A percentile compares a stretch with the other conserved stretches of the same genome.
These are phyloP conservation scores for Gremmenia infestans DNA, from an alignment of 2,329 filamentous ascomycete genomes.

Conservation along the genomic window DNA sequence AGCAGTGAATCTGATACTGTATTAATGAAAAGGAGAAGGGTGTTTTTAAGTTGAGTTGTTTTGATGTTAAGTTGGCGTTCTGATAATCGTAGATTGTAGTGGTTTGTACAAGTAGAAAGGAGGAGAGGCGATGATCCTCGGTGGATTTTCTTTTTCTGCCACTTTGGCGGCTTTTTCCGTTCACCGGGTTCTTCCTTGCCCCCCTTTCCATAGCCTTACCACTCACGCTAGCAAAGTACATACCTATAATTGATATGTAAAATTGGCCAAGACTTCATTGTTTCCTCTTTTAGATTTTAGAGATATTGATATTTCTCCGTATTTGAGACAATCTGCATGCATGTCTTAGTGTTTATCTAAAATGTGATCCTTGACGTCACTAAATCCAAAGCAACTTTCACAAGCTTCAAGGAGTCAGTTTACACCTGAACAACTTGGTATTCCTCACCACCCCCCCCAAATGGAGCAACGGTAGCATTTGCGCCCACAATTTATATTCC, in stretches of 20 bases:
- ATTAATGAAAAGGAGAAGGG: background rate
- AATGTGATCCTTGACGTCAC: conserved; percentile 3
- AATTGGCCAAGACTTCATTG: background rate
- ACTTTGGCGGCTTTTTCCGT: background rate
- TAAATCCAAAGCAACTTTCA: background rate
- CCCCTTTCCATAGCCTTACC: background rate
- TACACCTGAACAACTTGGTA: background rate
- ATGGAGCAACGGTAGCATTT: conserved; percentile 26
- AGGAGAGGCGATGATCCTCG: background rate
- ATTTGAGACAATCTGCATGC: background rate
- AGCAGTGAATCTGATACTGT: background rate
- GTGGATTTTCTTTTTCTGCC: conserved; percentile 7
- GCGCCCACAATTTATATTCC: background rate
- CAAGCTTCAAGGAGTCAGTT: background rate
- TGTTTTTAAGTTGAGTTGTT: background rate
- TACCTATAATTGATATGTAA: background rate
- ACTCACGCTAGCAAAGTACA: background rate
- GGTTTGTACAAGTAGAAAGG: background rate
- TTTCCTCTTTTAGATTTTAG: background rate
- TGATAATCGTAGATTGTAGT: no score
- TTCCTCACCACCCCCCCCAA: background rate
- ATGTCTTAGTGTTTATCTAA: background rate
- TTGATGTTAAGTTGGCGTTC: background rate
- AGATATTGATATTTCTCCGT: no score
- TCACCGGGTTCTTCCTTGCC: conserved; percentile 3